Evolutionary conservation across 2,329 filamentous ascomycete species (phyloP), one percentile per base, ranked within the genome.

Genomic region (Arthrinium phaeospermum): DNA sequence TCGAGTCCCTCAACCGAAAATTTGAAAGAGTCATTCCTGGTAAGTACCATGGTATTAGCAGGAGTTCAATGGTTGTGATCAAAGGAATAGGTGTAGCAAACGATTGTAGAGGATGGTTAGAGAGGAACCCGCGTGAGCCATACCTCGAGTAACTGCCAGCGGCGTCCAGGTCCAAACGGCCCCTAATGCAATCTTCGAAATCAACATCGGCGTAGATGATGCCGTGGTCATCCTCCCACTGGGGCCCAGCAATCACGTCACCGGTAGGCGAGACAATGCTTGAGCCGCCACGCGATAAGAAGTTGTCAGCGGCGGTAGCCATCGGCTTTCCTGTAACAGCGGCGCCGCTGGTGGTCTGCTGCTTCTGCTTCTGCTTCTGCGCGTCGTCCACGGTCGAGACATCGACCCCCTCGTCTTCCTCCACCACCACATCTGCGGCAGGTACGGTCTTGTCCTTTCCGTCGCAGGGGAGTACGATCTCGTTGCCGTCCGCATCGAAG

Each of bases 141-240:
- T 88, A 93, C 80, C 94, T 88, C 2, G 94, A 95, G 81, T 97
- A 98, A 79, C 92, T 95, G 0, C 95, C 95, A 2, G 91, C 94
- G 49, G 94, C 91, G 84, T 98, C 95, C 67, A 98, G 81, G 80
- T 98, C 95, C 75, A 98, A 81, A 70, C 94, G 86, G 0, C 95
- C 95, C 13, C 94, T 87, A 75, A 95, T 89, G 77, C 95, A 98
- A 76, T 98, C 94, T 68, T 97, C 93, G 78, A 98, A 92, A 78
- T 98, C 94, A 4, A 95, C 91, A 75, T 96, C 93, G 0, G 90
- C 87, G 46, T 89, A 89, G 70, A 95, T 83, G 44, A 98, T 81
- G 0, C 90, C 89, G 4, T 90, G 86, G 71, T 92, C 82, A 73
- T 95, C 91, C 73, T 97, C 93, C 95, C 95, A 98, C 72, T 96